Evolutionary conservation across 2,329 filamentous ascomycete species (phyloP).

Genomic region (Corynespora cassiicola): DNA sequence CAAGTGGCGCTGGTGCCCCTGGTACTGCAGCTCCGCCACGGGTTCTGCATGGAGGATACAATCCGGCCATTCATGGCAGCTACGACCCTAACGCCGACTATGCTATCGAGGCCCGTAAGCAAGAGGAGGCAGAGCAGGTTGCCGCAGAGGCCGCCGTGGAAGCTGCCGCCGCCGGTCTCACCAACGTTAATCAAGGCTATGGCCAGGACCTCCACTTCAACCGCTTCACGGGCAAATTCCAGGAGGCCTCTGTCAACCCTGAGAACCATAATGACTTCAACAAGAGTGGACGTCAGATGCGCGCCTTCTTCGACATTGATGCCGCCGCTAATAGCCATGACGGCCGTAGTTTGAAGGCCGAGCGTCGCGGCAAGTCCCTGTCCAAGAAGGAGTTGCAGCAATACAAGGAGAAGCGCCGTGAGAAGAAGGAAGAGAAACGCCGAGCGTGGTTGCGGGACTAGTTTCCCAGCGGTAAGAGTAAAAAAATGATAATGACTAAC

Average conservation of each 20-base stretch:
- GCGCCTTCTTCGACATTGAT: constrained; percentile 94
- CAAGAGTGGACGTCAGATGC: constrained; percentile 87
- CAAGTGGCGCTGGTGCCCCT: constrained; percentile 33
- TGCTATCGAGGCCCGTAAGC: constrained; percentile 60
- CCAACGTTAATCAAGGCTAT: constrained; percentile 58
- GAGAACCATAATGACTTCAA: constrained; percentile 86
- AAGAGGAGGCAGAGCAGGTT: constrained; percentile 42
- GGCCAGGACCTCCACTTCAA: constrained; percentile 81
- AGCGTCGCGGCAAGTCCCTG: constrained; percentile 83
- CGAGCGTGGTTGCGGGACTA: constrained; percentile 89
- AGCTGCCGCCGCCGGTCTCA: constrained; percentile 39
- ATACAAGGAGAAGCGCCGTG: constrained; percentile 87
- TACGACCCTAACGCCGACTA: constrained; percentile 98
- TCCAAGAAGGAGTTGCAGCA: constrained; percentile 86
- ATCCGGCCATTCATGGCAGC: constrained; percentile 93
- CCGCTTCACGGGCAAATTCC: constrained; percentile 85
- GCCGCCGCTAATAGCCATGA: constrained; percentile 90
- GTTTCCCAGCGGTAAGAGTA: constrained; percentile 44
- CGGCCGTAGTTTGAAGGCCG: constrained; percentile 88
- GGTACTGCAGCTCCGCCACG: constrained; percentile 40
- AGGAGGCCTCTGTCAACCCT: constrained; percentile 69
- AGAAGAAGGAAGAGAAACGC: constrained; percentile 93
- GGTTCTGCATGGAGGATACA: constrained; percentile 76
- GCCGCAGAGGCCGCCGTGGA: constrained; percentile 30
- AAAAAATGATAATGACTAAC: constrained; percentile 18